Base-by-base conservation (phyloP, 1,284 basidiomycete species). In the Stygiomarasmius scandens region DNA sequence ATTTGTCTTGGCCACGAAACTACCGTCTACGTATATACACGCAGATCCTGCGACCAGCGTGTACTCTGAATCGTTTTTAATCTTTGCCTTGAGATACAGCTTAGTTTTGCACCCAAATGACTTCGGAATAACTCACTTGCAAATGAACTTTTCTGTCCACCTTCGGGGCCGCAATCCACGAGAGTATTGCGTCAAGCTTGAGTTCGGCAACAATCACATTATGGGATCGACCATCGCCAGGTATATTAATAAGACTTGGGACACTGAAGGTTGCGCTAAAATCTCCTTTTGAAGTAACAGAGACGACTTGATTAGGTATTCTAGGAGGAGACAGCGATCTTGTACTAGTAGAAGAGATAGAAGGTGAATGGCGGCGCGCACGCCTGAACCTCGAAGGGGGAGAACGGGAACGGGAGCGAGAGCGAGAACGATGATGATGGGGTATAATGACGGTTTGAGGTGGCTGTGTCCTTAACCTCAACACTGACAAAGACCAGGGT, bases 21-120 rank as follows among this genome's bases (percentile, higher is more conserved):
- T 76, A 43, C 70, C 70, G 52, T 77, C 75, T 1, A 77, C 71
- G 55, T 77, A 78, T 9, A 78, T 65, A 32, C 68, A 74, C 0
- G 69, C 71, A 14, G 56, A 52, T 1, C 76, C 76, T 2, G 55
- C 29, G 14, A 78, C 64, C 1, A 77, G 61, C 0, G 73, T 72
- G 53, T 74, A 77, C 19, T 74, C 70, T 1, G 76, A 77, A 0
- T 65, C 62, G 50, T 77, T 78, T 56, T 67, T 71, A 27, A 78
- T 69, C 27, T 67, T 71, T 16, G 53, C 11, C 24, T 58, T 44
- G 9, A 1, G 29, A 32, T 19, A 14, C n/a, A n/a, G 23, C 48
- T n/a, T 19, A 10, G 3, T 6, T 47, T 19, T 6, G 48, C 4
- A 19, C 19, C 25, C 4, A 16, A 12, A 29, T 10, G 10, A 49